Evolutionary conservation across 1,284 basidiomycete genomes (phyloP), one percentile per base, ranked within the genome.

Genomic region (Thecaphora frezii): DNA sequence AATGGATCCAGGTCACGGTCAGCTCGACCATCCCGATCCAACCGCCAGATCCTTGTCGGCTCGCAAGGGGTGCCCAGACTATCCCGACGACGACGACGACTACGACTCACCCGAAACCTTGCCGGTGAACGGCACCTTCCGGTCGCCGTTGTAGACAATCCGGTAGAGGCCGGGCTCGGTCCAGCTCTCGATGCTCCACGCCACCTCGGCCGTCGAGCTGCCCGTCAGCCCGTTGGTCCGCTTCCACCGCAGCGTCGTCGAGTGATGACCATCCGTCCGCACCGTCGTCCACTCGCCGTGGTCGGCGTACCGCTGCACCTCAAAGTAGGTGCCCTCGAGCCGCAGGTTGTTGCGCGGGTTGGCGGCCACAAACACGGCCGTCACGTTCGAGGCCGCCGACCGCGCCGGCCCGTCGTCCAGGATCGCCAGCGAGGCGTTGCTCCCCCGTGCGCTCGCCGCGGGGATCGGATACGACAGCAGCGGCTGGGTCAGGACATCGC

Each of bases 321-420:
- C 85, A 47, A 90, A 81, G 82, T 88, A 90, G 0, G 88, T 89
- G 26, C 82, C 82, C 71, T 90, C 89, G 12, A 90, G 82, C 18
- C 86, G 84, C 25, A 90, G 83, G 72, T 91, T 89, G 75, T 91
- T 91, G 77, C 89, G 83, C 0, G 89, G 89, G 78, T 89, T 89
- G 38, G 88, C 89, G 57, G 87, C 88, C 44, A 89, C 85, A 60
- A 91, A 91, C 45, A 83, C 81, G 7, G 83, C 87, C 4, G 79
- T 79, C 38, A 89, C 88, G 13, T 83, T 87, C 24, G 86, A 51
- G n/a, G 28, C 13, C 1, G 44, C 41, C 5, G 41, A 50, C 3
- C 36, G 37, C 18, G 42, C 47, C 4, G 56, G 56, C 1, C 45
- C 13, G 16, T 39, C 46, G 33, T 52, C 33, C 24, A 33, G 26